Evolutionary conservation across 106 monocot genomes (phyloP).

Genomic region (Allium cepa): DNA sequence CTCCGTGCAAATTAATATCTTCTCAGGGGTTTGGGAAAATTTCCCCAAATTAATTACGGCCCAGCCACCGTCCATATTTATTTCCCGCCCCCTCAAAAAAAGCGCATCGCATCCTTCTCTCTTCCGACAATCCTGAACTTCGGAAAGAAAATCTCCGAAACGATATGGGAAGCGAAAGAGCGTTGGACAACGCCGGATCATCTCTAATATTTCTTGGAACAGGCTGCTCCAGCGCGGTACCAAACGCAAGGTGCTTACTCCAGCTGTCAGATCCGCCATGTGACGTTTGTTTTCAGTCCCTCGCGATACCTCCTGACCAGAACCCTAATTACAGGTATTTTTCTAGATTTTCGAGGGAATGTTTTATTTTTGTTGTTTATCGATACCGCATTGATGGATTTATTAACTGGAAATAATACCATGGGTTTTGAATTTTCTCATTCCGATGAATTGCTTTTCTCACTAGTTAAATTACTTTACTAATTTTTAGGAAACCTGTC

Average conservation of each 20-base stretch:
- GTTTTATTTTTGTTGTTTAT: conserved; percentile 1
- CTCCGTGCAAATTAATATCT: too few relatives aligned
- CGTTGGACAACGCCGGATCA: conserved; percentile 19
- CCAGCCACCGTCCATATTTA: too few relatives aligned
- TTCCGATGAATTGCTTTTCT: too few relatives aligned
- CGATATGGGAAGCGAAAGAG: conserved; percentile 3
- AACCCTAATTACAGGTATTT: conserved; percentile 12
- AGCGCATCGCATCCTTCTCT: too few relatives aligned
- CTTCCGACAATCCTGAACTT: too few relatives aligned
- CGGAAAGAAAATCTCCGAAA: not conserved
- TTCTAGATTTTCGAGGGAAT: not conserved
- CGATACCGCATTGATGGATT: not conserved
- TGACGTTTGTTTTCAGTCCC: conserved; percentile 54
- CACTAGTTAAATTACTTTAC: too few relatives aligned
- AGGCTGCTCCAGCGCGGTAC: conserved; percentile 80
- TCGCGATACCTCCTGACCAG: conserved; percentile 11
- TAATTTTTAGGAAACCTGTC: too few relatives aligned
- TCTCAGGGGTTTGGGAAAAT: too few relatives aligned
- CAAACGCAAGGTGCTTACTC: conserved; percentile 72
- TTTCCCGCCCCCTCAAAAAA: too few relatives aligned
- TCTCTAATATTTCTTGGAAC: conserved; percentile 92
- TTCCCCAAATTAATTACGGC: too few relatives aligned
- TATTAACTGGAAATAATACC: too few relatives aligned
- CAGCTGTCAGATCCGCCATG: conserved; percentile 78
- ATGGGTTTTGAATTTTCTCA: too few relatives aligned